Conservation (phyloP, 1,284 basidiomycete species). For the Malassezia brasiliensis region DNA sequence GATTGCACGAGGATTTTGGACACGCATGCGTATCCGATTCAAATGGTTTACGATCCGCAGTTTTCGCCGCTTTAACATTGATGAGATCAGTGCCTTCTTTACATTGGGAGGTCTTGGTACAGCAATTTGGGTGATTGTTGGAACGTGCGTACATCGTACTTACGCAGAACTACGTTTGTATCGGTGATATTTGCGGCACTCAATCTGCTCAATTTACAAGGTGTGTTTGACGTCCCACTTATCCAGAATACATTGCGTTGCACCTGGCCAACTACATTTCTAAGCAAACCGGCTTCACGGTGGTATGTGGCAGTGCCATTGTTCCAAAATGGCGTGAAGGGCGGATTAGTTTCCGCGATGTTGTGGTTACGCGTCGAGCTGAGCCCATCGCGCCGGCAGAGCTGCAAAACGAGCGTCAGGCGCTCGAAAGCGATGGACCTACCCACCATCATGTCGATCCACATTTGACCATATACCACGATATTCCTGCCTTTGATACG, state of each 20-base stretch:
- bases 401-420: conserved; percentile 21
- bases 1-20: conserved; percentile 78
- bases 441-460: background rate
- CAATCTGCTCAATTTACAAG: conserved; percentile 82
- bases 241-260: conserved; percentile 72
- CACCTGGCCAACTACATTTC: conserved; percentile 88
- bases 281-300: conserved; percentile 78
- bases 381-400: conserved; percentile 33
- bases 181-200: conserved; percentile 80
- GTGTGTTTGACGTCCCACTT: conserved; percentile 49
- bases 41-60: conserved; percentile 96
- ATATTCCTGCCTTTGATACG: conserved; percentile 25
- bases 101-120: conserved; percentile 74
- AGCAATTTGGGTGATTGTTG: conserved; percentile 81
- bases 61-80: conserved; percentile 88
- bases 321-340: conserved; percentile 96
- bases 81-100: conserved; percentile 91
- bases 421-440: background rate
- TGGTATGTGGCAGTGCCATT: conserved; percentile 94
- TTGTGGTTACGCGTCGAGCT: conserved; percentile 79
- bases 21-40: conserved; percentile 79
- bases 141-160: conserved; percentile 55
- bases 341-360: conserved; percentile 89
- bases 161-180: conserved; percentile 69
- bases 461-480: background rate